Evolutionary conservation across 371 early-diverging fungal genomes (phyloP), one percentile per base, ranked within the genome.

Genomic region (Neoconidiobolus thromboides): DNA sequence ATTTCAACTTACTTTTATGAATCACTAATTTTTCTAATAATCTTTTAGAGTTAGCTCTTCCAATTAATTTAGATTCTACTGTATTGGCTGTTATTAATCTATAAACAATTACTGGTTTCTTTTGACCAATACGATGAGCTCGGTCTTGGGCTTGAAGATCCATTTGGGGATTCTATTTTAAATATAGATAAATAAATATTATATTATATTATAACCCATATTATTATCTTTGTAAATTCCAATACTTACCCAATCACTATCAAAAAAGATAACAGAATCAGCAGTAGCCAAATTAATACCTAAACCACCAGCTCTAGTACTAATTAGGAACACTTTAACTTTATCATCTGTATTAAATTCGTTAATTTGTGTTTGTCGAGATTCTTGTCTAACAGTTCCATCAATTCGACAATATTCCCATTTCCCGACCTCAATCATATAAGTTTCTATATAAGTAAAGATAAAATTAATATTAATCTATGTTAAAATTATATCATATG

Each of bases 61-160:
- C 79, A 37, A 92, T 65, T 44, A 93, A 86, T 55, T 80, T 82
- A 52, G 78, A 75, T 65, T 95, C 97, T 39, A 92, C 79, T 4
- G 89, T 88, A 52, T 88, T 86, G 55, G 84, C 88, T 0, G 87
- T 80, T 36, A 89, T 81, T 2, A 97, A 73, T 5, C 96, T 77
- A 68, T 91, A 95, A 43, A 97, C 81, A 50, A 88, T 73, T 0
- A 97, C 96, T 0, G 89, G 89, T 49, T 81, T 84, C 10, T 81
- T 87, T 65, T 98, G 97, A 3, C 97, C 98, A 61, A 96, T 87
- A 62, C 97, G 82, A 70, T 98, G 98, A 6, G 88, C 93, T 59
- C 98, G 81, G 67, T 96, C 98, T 73, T 93, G 92, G 2, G 95
- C 97, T 68, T 97, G 96, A 52, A 95, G 72, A 69, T 97, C 97